Base-by-base conservation (phyloP, 78 protist genomes). In the Emiliania huxleyi region DNA sequence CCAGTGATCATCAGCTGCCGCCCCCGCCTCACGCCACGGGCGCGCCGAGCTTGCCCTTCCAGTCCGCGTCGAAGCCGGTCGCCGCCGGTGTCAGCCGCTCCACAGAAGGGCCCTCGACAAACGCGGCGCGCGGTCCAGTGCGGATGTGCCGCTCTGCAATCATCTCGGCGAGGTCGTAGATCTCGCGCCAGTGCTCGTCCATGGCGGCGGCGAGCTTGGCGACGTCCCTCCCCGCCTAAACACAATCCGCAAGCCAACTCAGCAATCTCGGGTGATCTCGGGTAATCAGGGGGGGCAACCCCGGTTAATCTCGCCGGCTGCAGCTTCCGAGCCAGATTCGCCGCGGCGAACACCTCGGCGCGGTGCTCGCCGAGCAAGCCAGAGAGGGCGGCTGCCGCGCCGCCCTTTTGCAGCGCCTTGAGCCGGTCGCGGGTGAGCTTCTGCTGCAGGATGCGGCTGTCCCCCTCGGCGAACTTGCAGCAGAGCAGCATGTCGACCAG, bases 391-490 rank as follows among this genome's bases (percentile, higher is more conserved):
- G 73, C 8, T 3, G 33, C 38, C 11, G 22, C 33, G 38, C 73
- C 73, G 33, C 12, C n/a, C 38, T 21, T 26, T 21, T 26, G 8
- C n/a, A 62, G 73, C 22, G 3, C 11, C 73, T 62, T 62, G 19
- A 45, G 11, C 55, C 37, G 19, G 43, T 92, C 94, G 52, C 94
- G 79, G 43, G 90, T 81, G 90, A 93, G 89, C 95, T 93, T 93
- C 84, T 79, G 95, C 95, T 84, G 84, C 62, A 93, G 90, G 37
- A 93, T 43, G 81, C 95, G 93, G 33, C 55, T 33, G 91, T 94
- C 95, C 33, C 95, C 95, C 85, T 94, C 95, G 11, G 95, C 95
- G 71, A 94, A 94, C 92, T 94, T 90, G 85, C 93, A 93, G 91
- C 91, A 81, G 85, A 0, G 0, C 48, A 94, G 91, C 48, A 94